Percentiles rank a stretch among this genome's conserved stretches.
Evolutionary conservation across 306 rosid genomes (phyloP).

Genomic region (Abrus precatorius): DNA sequence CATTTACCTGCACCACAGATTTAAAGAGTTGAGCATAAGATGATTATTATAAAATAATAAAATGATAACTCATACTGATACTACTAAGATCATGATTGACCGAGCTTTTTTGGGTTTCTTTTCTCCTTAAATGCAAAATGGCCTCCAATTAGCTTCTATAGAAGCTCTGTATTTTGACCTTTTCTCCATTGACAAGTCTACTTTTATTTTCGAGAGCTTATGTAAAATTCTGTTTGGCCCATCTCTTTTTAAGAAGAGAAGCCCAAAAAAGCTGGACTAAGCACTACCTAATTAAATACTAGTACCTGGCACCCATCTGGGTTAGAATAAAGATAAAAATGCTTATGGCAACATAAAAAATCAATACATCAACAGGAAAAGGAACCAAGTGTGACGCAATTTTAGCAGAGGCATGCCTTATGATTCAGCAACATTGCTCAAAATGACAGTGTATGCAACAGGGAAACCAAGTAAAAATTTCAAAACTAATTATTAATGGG

Average conservation of each 20-base stretch:
- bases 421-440: not conserved
- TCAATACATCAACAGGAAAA: constrained; percentile 12
- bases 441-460: constrained; percentile 24
- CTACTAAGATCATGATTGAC: not conserved
- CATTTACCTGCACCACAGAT: constrained; percentile 75
- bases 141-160: not conserved
- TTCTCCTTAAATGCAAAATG: not conserved
- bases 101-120: not conserved
- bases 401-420: not conserved
- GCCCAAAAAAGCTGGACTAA: not conserved
- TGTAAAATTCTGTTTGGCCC: not conserved
- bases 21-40: constrained; percentile 34
- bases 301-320: not conserved
- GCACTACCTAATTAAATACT: not conserved
- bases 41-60: not conserved
- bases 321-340: constrained; percentile 14
- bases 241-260: constrained; percentile 1
- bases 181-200: not conserved
- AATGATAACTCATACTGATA: not conserved
- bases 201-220: not conserved
- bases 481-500: constrained; percentile 19
- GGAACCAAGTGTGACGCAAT: not conserved
- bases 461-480: constrained; percentile 10
- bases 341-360: constrained; percentile 1
- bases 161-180: not conserved